These are phyloP conservation scores for Pichia sp. DNA, from an alignment of 1,139 yeast genomes.

Conservation along the genomic window DNA sequence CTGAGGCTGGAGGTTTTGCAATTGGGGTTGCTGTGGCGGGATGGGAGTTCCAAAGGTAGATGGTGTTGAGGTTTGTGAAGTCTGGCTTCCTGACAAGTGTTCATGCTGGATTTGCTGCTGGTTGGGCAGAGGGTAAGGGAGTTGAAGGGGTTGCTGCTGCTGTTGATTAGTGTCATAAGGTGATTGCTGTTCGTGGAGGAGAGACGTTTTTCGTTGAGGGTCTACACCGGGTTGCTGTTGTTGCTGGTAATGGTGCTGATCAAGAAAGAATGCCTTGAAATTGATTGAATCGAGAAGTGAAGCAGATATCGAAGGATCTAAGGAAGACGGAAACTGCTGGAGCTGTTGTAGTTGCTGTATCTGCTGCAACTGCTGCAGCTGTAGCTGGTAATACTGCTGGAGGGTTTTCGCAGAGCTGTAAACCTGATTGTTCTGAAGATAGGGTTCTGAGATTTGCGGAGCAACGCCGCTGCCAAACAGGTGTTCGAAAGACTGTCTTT, in stretches of 20 bases:
- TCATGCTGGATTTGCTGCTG: not conserved
- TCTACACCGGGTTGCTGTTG: not conserved
- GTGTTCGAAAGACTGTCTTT: not conserved
- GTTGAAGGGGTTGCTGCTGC: not conserved
- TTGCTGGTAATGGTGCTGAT: constrained; percentile 2
- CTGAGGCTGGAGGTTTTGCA: constrained; percentile 8
- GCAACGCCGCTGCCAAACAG: not conserved
- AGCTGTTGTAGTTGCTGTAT: constrained; percentile 6
- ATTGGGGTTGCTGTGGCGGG: constrained; percentile 7
- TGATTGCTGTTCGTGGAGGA: not conserved
- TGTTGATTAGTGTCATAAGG: not conserved
- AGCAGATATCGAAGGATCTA: constrained; percentile 1
- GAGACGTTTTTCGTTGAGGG: not conserved
- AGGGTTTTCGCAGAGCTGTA: not conserved
- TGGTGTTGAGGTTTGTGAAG: not conserved
- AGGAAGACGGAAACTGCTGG: not conserved
- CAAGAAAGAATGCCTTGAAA: not conserved
- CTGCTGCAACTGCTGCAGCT: constrained; percentile 3
- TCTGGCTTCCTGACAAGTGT: not conserved
- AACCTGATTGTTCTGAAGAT: not conserved
- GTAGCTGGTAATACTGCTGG: not conserved
- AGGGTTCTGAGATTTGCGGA: not conserved
- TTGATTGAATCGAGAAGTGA: not conserved
- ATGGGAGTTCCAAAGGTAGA: not conserved
- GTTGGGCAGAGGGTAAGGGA: constrained; percentile 6